These are phyloP conservation scores for Microbotryum intermedium DNA, from an alignment of 1,284 basidiomycete genomes.

Conservation along the genomic window DNA sequence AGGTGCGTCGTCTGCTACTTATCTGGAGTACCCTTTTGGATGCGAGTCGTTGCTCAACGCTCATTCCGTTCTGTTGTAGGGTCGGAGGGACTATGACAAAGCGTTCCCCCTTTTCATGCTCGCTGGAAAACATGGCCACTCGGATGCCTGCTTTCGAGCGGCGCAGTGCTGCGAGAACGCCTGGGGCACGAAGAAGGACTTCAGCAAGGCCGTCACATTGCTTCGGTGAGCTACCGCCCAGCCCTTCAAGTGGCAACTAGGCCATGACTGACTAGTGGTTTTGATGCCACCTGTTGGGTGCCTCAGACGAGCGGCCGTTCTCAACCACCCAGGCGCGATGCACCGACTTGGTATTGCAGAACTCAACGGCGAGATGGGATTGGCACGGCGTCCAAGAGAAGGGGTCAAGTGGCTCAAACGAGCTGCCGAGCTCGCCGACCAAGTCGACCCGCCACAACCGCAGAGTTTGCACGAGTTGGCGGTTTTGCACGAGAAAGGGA, in stretches of 20 bases:
- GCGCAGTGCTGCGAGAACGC: conserved; percentile 98
- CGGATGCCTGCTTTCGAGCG: conserved; percentile 88
- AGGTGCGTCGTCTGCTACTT: not conserved
- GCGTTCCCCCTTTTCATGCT: conserved; percentile 94
- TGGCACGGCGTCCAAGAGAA: conserved; percentile 80
- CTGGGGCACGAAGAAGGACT: conserved; percentile 92
- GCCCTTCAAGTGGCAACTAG: not conserved
- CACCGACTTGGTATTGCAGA: conserved; percentile 94
- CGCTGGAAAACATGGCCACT: conserved; percentile 96
- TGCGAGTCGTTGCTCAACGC: not conserved
- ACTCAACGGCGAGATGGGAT: conserved; percentile 86
- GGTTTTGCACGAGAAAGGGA: conserved; percentile 83
- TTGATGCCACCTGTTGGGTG: too few relatives aligned
- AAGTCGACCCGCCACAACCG: conserved; percentile 30
- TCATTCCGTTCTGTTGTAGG: conserved; percentile 34
- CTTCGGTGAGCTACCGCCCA: conserved; percentile 47
- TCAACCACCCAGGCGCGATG: conserved; percentile 88
- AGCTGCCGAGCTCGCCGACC: conserved; percentile 74
- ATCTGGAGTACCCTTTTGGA: not conserved
- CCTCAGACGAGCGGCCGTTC: conserved; percentile 73
- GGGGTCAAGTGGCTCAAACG: conserved; percentile 98
- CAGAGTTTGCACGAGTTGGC: conserved; percentile 97
- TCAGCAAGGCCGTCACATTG: conserved; percentile 83
- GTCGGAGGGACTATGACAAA: conserved; percentile 89
- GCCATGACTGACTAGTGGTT: not conserved